Percentiles rank a stretch among this genome's conserved stretches.
phyloP scores from a whole-genome alignment of 495 filamentous ascomycete genomes.

The Podospora bellae-mahoneyi region DNA sequence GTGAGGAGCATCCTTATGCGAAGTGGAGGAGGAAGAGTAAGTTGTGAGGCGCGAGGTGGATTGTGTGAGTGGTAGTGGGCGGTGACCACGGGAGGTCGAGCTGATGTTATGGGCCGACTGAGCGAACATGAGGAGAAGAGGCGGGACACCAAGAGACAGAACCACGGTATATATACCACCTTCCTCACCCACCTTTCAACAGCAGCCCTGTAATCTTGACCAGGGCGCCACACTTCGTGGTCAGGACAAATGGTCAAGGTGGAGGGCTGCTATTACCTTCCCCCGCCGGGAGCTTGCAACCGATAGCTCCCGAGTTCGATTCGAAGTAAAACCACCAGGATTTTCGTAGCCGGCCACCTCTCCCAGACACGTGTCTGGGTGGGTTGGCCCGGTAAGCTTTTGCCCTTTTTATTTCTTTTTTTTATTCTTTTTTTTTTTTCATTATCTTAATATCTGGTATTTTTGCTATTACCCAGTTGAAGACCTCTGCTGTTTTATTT shows the following conservation, averaged over 20 bases:
- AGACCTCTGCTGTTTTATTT: background rate
- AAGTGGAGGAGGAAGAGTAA: conserved; percentile 42
- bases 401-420: background rate
- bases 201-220: background rate
- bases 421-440: background rate
- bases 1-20: conserved; percentile 61
- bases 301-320: background rate
- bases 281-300: background rate
- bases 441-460: background rate
- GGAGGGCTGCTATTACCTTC: background rate
- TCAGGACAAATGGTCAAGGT: background rate
- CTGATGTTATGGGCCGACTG: too few species aligned
- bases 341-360: background rate
- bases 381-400: background rate
- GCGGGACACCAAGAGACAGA: background rate
- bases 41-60: background rate
- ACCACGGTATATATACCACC: background rate
- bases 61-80: background rate
- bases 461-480: background rate
- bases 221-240: background rate
- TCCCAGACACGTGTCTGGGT: too few species aligned
- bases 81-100: background rate
- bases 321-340: background rate
- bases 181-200: background rate
- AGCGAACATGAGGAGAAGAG: too few species aligned